Conservation (phyloP, 2,329 filamentous ascomycete species). For the Diaporthe sp. region DNA sequence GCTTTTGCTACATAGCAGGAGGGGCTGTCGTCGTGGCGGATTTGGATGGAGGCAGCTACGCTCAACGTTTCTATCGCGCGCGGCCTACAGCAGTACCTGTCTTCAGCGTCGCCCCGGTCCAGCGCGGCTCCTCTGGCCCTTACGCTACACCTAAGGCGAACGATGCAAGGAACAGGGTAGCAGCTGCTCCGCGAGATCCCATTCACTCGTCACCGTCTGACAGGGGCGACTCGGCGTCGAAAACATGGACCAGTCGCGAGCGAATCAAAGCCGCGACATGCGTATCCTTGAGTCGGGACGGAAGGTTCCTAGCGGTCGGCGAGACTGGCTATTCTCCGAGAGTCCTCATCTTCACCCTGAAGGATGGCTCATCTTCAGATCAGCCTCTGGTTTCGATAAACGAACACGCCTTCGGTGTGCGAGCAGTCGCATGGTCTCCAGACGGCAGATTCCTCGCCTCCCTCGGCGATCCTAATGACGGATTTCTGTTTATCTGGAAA, state of each 20-base stretch:
- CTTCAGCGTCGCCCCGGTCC: conserved; percentile 69
- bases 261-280: conserved; percentile 95
- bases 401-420: conserved; percentile 92
- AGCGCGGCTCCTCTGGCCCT: conserved; percentile 63
- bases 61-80: conserved; percentile 85
- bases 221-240: conserved; percentile 75
- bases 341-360: conserved; percentile 89
- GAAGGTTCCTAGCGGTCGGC: conserved; percentile 89
- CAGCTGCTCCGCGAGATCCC: conserved; percentile 63
- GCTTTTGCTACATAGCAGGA: conserved; percentile 92
- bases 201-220: conserved; percentile 58
- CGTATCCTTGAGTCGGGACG: conserved; percentile 88
- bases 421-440: conserved; percentile 88
- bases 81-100: conserved; percentile 81
- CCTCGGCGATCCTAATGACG: conserved; percentile 90
- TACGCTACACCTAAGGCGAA: conserved; percentile 72
- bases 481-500: conserved; percentile 92
- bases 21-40: conserved; percentile 93
- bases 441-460: conserved; percentile 91
- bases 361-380: conserved; percentile 84
- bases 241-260: conserved; percentile 90
- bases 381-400: conserved; percentile 86
- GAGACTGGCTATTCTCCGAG: conserved; percentile 96
- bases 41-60: conserved; percentile 75
- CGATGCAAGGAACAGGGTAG: conserved; percentile 72